Evolutionary conservation across 352 stramenopile species (phyloP), one percentile per base, ranked within the genome.

Genomic region (Thalassiosira pacifica): DNA sequence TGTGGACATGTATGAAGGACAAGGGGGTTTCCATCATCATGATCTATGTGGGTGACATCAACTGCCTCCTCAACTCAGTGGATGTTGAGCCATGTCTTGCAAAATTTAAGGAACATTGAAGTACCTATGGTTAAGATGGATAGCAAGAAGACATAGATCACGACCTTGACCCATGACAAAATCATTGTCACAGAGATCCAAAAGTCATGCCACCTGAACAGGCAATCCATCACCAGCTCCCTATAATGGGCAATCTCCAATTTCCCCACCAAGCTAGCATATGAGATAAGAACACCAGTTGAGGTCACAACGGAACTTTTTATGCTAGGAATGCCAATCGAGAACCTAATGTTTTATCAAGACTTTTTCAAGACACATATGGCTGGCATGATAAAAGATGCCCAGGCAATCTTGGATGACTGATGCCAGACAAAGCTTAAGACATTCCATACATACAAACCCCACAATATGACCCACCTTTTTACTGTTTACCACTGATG

Each of bases 381-480:
- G 2, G 16, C 42, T 55, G 32, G 6, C 0, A 26, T 19, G 57
- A 29, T 42, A 11, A 4, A 31, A 40, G 26, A 42, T 32, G 53
- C 34, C 27, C 16, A 24, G 1, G 27, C 18, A 34, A 3, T 77
- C 2, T 52, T 26, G 9, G 0, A 27, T 13, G 32, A 8, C 18
- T 69, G 13, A n/a, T 48, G 34, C 24, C 60, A 80, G 19, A 73
- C 45, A 11, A 61, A 29, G 2, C 37, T 80, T 1, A 59, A 59
- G 29, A 2, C 75, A 3, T 80, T 80, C 32, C 63, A 73, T 26
- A 31, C 18, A 1, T 79, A 68, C 68, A 85, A 59, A 0, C 1
- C 19, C 52, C 45, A 85, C 40, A 85, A 85, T 32, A 27, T 85
- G 24, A 79, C 67, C n/a, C 69, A 85, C 34, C 68, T 85, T n/a